phyloP scores from a whole-genome alignment of 2,329 filamentous ascomycete genomes.

The Amauroascus verrucosus region DNA sequence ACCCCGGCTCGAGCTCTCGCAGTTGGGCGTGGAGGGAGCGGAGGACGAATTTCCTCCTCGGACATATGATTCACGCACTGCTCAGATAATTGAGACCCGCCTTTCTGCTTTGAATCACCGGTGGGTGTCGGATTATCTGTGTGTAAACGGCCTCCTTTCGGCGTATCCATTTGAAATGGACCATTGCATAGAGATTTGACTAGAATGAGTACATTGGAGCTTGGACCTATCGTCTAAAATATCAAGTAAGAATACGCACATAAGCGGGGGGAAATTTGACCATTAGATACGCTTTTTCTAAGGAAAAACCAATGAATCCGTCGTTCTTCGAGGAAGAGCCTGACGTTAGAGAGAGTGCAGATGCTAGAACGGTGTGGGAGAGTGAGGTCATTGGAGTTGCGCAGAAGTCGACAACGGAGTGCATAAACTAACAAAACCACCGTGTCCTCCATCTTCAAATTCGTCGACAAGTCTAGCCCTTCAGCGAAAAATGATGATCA shows the following conservation, averaged over 20 bases:
- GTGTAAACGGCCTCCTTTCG: not conserved
- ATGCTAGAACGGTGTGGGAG: too few species aligned
- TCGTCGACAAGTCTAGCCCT: not conserved
- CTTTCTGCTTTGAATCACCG: not conserved
- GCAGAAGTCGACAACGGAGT: not conserved
- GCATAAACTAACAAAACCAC: not conserved
- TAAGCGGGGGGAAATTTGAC: not conserved
- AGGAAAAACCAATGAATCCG: too few species aligned
- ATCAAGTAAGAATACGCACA: not conserved
- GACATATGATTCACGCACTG: not conserved
- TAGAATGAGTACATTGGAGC: not conserved
- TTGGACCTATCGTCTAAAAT: not conserved
- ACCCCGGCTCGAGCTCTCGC: constrained; percentile 25
- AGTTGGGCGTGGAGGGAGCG: constrained; percentile 17
- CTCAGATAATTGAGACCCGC: not conserved
- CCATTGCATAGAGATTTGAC: constrained; percentile 14
- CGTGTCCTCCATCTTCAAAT: not conserved
- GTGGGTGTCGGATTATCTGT: not conserved
- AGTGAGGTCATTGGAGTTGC: constrained; percentile 5
- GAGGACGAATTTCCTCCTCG: constrained; percentile 2
- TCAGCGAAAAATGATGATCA: constrained; percentile 28
- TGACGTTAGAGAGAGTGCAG: too few species aligned
- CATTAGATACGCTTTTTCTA: too few species aligned
- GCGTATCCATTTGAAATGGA: constrained; percentile 8
- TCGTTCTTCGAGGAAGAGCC: too few species aligned